Conservation (phyloP, 2,329 filamentous ascomycete species). For the Clonostachys byssicola region DNA sequence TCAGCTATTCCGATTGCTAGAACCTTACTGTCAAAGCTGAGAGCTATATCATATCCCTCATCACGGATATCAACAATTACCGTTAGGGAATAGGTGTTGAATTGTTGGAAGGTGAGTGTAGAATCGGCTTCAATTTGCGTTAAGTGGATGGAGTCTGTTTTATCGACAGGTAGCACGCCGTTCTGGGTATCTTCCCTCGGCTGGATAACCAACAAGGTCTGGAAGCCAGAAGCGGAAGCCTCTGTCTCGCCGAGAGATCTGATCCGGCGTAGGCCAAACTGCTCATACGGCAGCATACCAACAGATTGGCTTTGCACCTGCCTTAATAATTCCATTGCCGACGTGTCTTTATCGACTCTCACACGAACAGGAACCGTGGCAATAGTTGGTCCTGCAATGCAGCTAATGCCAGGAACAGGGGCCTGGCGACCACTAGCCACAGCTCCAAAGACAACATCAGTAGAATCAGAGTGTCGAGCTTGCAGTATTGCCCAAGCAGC, state of each 20-base stretch:
- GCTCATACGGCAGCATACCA: conserved; percentile 9
- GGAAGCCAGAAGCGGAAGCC: conserved; percentile 3
- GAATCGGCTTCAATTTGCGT: not conserved
- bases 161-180: not conserved
- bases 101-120: not conserved
- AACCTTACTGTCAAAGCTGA: not conserved
- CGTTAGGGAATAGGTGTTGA: conserved; percentile 1
- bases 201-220: conserved; percentile 5
- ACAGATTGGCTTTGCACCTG: conserved; percentile 9
- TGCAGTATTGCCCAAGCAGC: not conserved
- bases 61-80: not conserved
- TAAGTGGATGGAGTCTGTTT: not conserved
- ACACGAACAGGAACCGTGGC: conserved; percentile 16
- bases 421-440: conserved; percentile 14
- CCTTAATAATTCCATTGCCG: conserved; percentile 32
- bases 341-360: conserved; percentile 13
- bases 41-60: not conserved
- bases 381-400: conserved; percentile 16
- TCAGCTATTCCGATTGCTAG: not conserved
- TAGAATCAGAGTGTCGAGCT: not conserved
- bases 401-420: conserved; percentile 12
- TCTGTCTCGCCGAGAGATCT: conserved; percentile 2
- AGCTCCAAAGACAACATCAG: conserved; percentile 21
- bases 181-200: conserved; percentile 3
- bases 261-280: conserved; percentile 8